Conservation (phyloP, 2,329 filamentous ascomycete genomes). For the Chaetomiaceae sp. region DNA sequence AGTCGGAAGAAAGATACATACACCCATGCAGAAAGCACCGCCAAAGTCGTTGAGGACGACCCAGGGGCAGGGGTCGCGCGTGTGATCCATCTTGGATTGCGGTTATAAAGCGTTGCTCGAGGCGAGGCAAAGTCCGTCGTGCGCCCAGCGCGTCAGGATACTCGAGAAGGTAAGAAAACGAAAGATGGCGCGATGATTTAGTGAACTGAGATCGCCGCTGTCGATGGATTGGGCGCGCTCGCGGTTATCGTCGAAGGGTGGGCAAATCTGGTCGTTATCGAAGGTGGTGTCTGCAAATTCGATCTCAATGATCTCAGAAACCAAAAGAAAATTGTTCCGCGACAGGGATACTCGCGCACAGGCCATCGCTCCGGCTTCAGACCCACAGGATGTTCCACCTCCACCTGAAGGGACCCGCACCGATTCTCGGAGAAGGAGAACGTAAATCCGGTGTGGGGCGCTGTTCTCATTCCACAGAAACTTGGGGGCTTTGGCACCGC, state of each 20-base stretch:
- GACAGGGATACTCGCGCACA: conserved; percentile 16
- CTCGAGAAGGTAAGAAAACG: not conserved
- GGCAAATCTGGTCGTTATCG: conserved; percentile 10
- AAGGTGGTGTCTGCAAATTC: conserved; percentile 12
- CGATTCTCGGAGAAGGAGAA: not conserved
- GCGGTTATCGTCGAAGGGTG: conserved; percentile 10
- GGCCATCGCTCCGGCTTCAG: not conserved
- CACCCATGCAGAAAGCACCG: conserved; percentile 94
- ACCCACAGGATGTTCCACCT: not conserved
- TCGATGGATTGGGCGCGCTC: not conserved
- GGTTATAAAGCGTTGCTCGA: conserved; percentile 2
- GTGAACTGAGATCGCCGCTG: not conserved
- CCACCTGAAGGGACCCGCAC: not conserved
- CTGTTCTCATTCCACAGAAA: no score
- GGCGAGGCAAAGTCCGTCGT: not conserved
- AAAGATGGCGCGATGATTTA: not conserved
- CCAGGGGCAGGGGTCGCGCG: conserved; percentile 93
- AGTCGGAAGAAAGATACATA: conserved; percentile 45
- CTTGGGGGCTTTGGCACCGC: no score
- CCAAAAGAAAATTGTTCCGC: conserved; percentile 24
- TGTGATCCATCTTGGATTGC: conserved; percentile 72
- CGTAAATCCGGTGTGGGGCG: not conserved
- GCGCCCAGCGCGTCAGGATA: conserved; percentile 6
- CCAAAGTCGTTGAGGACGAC: conserved; percentile 97
- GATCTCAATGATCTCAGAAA: conserved; percentile 23